These are phyloP conservation scores for Cynara cardunculus DNA, from an alignment of 129 eudicot genomes.

Conservation along the genomic window DNA sequence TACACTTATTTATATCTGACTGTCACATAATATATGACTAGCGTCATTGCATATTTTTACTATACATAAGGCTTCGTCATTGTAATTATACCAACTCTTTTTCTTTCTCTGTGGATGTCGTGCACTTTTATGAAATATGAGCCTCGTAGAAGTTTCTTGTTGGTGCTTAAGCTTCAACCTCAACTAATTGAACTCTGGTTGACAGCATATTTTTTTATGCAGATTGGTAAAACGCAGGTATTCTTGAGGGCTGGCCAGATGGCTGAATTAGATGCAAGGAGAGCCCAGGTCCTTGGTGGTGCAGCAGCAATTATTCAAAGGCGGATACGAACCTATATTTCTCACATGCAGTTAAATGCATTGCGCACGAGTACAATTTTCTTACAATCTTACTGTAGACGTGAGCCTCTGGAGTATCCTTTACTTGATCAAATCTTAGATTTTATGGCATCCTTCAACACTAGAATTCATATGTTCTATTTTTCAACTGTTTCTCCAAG, in stretches of 20 bases:
- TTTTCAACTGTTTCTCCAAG: constrained; percentile 2
- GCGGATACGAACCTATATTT: constrained; percentile 74
- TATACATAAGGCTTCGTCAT: not conserved
- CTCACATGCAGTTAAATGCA: constrained; percentile 57
- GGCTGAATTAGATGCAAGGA: constrained; percentile 97
- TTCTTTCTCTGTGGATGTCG: too few relatives aligned
- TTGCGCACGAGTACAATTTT: constrained; percentile 46
- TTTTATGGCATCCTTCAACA: constrained; percentile 7
- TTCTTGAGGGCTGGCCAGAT: constrained; percentile 98
- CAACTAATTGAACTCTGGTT: constrained; percentile 7
- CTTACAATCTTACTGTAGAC: constrained; percentile 67
- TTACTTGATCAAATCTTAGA: constrained; percentile 5
- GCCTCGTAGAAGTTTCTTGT: not conserved
- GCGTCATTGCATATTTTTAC: not conserved
- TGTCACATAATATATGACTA: not conserved
- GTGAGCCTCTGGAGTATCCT: constrained; percentile 35
- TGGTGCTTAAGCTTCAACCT: not conserved
- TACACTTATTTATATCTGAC: not conserved
- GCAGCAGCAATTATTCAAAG: constrained; percentile 88
- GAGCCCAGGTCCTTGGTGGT: constrained; percentile 74
- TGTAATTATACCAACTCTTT: too few relatives aligned
- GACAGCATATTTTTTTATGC: constrained; percentile 26
- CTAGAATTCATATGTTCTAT: not conserved
- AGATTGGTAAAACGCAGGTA: constrained; percentile 94
- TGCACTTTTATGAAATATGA: too few relatives aligned